Base-by-base conservation (phyloP, 2,329 filamentous ascomycete genomes). In the Chaetomiaceae sp. region DNA sequence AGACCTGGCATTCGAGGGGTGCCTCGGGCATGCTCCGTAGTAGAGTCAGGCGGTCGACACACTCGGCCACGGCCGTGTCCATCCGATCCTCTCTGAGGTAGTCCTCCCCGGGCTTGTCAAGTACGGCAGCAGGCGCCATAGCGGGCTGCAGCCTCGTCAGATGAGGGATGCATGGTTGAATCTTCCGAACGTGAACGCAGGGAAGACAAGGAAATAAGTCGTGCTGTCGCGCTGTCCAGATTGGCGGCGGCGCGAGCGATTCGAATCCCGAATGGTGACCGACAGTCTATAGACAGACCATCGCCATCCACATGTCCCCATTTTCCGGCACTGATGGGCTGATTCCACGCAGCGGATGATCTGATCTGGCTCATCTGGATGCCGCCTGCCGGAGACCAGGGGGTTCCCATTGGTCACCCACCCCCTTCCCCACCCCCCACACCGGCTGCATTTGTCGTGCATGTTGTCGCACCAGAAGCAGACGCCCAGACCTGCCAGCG, bases 21-120 rank as follows among this genome's bases (percentile, higher is more conserved):
- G 68, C 63, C 52, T 72, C 68, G 43, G 68, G 72, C 54, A 71
- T 67, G 60, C 69, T 75, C 55, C 70, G 64, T 20, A 76, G 66
- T 39, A 72, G 65, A 30, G 72, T 72, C 35, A 76, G 64, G 41
- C 70, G 67, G 53, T 74, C 70, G 48, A 69, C 65, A 45, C 60
- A 64, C 49, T 59, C 61, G 45, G 64, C 53, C 14, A 56, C 61
- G 45, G 64, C 53, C 14, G 56, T 55, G 17, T 62, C 60, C 34
- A 63, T 60, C 27, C 60, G 58, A 22, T 57, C 56, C 9, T 60
- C 60, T 44, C 57, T 62, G 22, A 52, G 48, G 35, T 56, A 59
- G 39, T 61, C 63, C 41, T 63, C 62, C 48, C 57, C 60, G 42
- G 62, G 57, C 53, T 64, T 64, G 32, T 64, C 63, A 42, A 65